Evolutionary conservation across 305 asterid species (phyloP).

Genomic region (Fraxinus ornus): DNA sequence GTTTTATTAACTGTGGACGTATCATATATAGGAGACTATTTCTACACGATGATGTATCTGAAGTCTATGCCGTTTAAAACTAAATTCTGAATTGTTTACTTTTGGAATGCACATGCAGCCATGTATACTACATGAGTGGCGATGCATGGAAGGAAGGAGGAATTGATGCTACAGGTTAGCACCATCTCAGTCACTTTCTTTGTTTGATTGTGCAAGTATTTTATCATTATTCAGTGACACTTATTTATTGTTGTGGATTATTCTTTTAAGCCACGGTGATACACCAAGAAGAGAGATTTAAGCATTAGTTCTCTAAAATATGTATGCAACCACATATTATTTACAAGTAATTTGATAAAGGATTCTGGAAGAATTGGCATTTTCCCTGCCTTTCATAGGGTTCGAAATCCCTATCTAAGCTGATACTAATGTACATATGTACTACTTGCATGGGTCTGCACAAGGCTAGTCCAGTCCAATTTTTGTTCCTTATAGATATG

Average conservation of each 20-base stretch:
- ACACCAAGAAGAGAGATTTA: not conserved
- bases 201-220: conserved; percentile 9
- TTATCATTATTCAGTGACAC: conserved; percentile 14
- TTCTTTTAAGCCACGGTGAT: not conserved
- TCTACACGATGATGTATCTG: not conserved
- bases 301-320: conserved; percentile 5
- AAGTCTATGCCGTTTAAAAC: not conserved
- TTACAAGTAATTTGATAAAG: conserved; percentile 4
- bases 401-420: not conserved
- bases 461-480: not conserved
- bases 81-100: conserved; percentile 20
- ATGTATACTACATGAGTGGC: conserved; percentile 99
- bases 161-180: conserved; percentile 95
- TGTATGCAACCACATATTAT: conserved; percentile 5
- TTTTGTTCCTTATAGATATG: not conserved
- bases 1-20: not conserved
- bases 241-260: not conserved
- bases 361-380: not conserved
- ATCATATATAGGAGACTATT: not conserved
- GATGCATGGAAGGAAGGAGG: conserved; percentile 99
- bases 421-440: conserved; percentile 7
- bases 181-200: conserved; percentile 21
- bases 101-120: conserved; percentile 53
- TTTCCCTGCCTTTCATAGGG: not conserved
- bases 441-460: not conserved